Percentiles rank a stretch among this genome's conserved stretches.
These are phyloP conservation scores for Nitzschia sp. DNA, from an alignment of 108 stramenopile genomes.

Conservation along the genomic window DNA sequence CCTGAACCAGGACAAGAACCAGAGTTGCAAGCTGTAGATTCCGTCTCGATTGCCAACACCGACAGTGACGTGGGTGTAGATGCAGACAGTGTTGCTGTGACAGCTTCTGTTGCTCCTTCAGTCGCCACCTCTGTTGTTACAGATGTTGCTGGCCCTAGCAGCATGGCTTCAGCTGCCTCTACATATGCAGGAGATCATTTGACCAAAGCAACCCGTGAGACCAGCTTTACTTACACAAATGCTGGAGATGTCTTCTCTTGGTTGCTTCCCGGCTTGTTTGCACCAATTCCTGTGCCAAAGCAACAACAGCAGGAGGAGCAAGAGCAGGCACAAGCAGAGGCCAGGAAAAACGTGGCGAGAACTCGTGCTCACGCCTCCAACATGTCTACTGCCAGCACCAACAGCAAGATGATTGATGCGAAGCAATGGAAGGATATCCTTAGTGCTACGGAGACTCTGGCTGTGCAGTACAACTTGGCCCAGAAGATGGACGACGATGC, in stretches of 20 bases:
- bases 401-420: constrained; percentile 5
- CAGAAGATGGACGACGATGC: constrained; percentile 22
- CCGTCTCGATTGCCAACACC: too few species aligned
- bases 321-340: background rate
- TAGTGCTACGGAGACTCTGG: constrained; percentile 25
- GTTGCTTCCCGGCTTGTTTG: constrained; percentile 13
- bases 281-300: constrained; percentile 9
- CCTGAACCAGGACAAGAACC: too few species aligned
- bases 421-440: constrained; percentile 29
- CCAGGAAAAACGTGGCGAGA: background rate
- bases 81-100: too few species aligned
- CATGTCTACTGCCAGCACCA: background rate
- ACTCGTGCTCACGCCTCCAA: constrained; percentile 3
- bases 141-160: constrained; percentile 11
- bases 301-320: constrained; percentile 1
- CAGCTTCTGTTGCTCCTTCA: too few species aligned
- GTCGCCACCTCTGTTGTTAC: constrained; percentile 1
- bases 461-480: constrained; percentile 8
- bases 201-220: background rate
- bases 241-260: constrained; percentile 18
- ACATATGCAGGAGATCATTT: background rate
- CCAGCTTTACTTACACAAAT: background rate
- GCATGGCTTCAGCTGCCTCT: background rate
- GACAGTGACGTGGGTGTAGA: too few species aligned
- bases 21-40: too few species aligned